Conservation (phyloP, 345 rosid genomes). For the Gossypium bickii region DNA sequence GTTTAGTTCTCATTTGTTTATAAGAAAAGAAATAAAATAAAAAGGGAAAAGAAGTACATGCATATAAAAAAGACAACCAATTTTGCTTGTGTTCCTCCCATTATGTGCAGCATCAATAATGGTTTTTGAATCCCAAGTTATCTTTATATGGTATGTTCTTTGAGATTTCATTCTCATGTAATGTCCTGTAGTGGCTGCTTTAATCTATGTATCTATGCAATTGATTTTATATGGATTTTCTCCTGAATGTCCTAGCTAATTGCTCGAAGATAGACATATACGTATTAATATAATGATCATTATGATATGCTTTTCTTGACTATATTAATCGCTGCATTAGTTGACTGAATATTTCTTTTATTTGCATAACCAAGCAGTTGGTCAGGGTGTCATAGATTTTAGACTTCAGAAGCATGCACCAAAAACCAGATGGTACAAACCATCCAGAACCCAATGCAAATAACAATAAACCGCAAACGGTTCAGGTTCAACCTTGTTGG, state of each 20-base stretch:
- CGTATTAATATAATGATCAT: background rate
- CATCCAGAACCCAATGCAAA: constrained; percentile 13
- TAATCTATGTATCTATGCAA: background rate
- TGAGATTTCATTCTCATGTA: background rate
- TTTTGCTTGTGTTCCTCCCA: background rate
- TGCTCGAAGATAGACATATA: background rate
- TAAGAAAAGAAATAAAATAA: background rate
- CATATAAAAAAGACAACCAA: background rate
- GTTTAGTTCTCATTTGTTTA: background rate
- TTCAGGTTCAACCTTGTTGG: constrained; percentile 36
- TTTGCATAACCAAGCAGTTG: background rate
- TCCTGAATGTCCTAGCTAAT: background rate
- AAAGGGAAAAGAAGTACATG: background rate
- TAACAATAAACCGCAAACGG: constrained; percentile 5
- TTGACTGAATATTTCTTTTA: background rate
- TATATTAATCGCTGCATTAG: background rate
- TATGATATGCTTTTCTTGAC: background rate
- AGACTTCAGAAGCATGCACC: constrained; percentile 24
- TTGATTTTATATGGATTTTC: background rate
- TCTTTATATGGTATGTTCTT: background rate
- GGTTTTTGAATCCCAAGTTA: background rate
- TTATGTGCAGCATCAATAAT: background rate
- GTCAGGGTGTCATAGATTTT: background rate
- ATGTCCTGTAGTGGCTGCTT: constrained; percentile 11
- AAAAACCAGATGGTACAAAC: constrained; percentile 13